Percentiles rank a stretch among this genome's conserved stretches.
phyloP scores from a whole-genome alignment of 352 stramenopile genomes.

The Bremia lactucae region DNA sequence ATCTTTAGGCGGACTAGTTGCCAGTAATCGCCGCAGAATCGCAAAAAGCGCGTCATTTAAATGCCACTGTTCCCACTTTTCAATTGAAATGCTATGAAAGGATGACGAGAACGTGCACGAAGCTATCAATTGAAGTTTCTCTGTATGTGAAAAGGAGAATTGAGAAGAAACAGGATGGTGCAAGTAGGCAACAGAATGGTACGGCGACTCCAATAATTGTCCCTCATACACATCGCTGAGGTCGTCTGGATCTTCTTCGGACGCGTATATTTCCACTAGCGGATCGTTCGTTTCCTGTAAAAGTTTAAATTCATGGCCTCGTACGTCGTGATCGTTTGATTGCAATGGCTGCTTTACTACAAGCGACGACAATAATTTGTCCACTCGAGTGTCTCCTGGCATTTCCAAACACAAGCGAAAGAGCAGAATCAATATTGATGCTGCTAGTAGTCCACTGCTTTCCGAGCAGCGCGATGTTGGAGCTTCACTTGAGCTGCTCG shows the following conservation, averaged over 20 bases:
- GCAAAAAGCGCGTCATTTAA: slow-evolving; percentile 26
- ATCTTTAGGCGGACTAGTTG: slow-evolving; percentile 3
- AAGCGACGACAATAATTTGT: slow-evolving; percentile 20
- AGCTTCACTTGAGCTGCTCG: neutral
- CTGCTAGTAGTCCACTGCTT: slow-evolving; percentile 28
- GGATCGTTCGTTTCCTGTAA: neutral
- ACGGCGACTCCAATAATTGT: slow-evolving; percentile 7
- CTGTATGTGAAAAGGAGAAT: too few species aligned
- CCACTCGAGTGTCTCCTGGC: slow-evolving; percentile 9
- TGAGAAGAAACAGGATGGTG: too few species aligned
- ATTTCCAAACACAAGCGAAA: slow-evolving; percentile 22
- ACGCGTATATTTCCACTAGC: slow-evolving; percentile 32
- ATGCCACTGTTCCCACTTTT: slow-evolving; percentile 38
- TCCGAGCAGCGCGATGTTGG: slow-evolving; percentile 20
- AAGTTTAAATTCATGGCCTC: neutral
- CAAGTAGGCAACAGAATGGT: too few species aligned
- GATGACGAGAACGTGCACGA: slow-evolving; percentile 36
- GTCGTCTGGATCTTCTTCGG: slow-evolving; percentile 49
- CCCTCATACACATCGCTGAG: slow-evolving; percentile 52
- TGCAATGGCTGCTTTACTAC: neutral
- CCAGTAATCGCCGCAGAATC: slow-evolving; percentile 20
- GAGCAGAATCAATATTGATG: slow-evolving; percentile 32
- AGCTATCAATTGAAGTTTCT: slow-evolving; percentile 29
- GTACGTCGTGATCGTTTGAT: neutral
- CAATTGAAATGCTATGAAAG: slow-evolving; percentile 32